Evolutionary conservation across 2,329 filamentous ascomycete species (phyloP).

Genomic region (Fusarium kyushuense): DNA sequence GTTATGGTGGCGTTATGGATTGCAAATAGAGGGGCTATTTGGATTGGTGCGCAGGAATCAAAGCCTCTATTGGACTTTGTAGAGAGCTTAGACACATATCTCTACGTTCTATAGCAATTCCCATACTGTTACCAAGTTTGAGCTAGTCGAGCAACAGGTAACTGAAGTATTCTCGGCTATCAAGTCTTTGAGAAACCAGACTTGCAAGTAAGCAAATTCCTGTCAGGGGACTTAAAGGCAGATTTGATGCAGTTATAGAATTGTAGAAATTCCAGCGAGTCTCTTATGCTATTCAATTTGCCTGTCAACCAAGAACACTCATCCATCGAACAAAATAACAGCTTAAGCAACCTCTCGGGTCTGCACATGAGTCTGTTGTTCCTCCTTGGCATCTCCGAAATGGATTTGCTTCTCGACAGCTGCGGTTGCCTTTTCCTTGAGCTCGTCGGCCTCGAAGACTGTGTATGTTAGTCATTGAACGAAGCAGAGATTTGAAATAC

Average conservation of each 20-base stretch:
- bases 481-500: conserved; percentile 22
- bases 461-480: conserved; percentile 25
- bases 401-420: conserved; percentile 57
- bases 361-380: conserved; percentile 9
- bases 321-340: background rate
- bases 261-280: background rate
- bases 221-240: too few relatives aligned
- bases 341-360: conserved; percentile 29
- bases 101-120: too few relatives aligned
- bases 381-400: conserved; percentile 36
- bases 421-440: conserved; percentile 54
- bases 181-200: too few relatives aligned
- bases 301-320: background rate
- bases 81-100: too few relatives aligned
- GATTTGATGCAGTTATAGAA: accelerated
- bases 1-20: too few relatives aligned
- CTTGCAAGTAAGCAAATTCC: too few relatives aligned
- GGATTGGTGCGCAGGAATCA: too few relatives aligned
- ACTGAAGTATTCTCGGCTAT: too few relatives aligned
- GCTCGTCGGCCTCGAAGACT: conserved; percentile 57
- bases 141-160: too few relatives aligned
- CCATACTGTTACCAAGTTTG: too few relatives aligned
- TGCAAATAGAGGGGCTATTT: too few relatives aligned
- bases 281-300: background rate
- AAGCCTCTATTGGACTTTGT: too few relatives aligned